phyloP scores from a whole-genome alignment of 2,329 filamentous ascomycete genomes.

The Aspergillus ochraceoroseus region DNA sequence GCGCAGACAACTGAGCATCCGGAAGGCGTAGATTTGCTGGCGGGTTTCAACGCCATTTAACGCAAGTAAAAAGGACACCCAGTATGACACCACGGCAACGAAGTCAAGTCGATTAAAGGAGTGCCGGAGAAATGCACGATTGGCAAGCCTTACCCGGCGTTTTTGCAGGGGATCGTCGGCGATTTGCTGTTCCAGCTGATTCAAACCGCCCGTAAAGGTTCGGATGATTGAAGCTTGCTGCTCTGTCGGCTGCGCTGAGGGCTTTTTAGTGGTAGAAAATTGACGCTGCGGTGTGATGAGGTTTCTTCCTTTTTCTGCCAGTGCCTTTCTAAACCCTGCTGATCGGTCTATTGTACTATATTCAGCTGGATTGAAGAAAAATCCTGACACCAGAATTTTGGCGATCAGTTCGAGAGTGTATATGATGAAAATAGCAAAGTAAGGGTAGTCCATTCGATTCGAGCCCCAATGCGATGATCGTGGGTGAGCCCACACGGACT shows the following conservation, averaged over 20 bases:
- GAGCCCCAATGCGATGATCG: slow-evolving; percentile 62
- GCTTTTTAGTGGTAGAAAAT: slow-evolving; percentile 57
- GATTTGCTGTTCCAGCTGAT: slow-evolving; percentile 56
- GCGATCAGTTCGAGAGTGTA: slow-evolving; percentile 83
- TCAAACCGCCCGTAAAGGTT: slow-evolving; percentile 69
- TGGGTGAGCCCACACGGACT: slow-evolving; percentile 61
- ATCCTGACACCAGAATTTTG: slow-evolving; percentile 86
- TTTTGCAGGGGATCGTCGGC: slow-evolving; percentile 65
- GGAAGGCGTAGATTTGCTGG: slow-evolving; percentile 79
- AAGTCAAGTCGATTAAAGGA: slow-evolving; percentile 96
- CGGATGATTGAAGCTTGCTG: slow-evolving; percentile 59
- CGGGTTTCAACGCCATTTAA: slow-evolving; percentile 63
- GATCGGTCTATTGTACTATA: slow-evolving; percentile 86
- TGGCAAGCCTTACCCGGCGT: slow-evolving; percentile 77
- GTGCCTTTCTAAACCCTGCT: slow-evolving; percentile 65
- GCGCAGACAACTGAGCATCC: slow-evolving; percentile 92
- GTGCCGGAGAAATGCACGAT: slow-evolving; percentile 86
- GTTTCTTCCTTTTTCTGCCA: slow-evolving; percentile 69
- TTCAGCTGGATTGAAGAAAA: slow-evolving; percentile 82
- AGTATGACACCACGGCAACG: slow-evolving; percentile 88
- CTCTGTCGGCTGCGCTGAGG: slow-evolving; percentile 40
- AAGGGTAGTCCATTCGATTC: slow-evolving; percentile 65
- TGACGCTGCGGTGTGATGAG: slow-evolving; percentile 79
- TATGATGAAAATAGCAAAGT: slow-evolving; percentile 77
- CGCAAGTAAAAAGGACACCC: slow-evolving; percentile 77